Evolutionary conservation across 148 eudicot genomes (phyloP).

Genomic region (Drosera capensis): DNA sequence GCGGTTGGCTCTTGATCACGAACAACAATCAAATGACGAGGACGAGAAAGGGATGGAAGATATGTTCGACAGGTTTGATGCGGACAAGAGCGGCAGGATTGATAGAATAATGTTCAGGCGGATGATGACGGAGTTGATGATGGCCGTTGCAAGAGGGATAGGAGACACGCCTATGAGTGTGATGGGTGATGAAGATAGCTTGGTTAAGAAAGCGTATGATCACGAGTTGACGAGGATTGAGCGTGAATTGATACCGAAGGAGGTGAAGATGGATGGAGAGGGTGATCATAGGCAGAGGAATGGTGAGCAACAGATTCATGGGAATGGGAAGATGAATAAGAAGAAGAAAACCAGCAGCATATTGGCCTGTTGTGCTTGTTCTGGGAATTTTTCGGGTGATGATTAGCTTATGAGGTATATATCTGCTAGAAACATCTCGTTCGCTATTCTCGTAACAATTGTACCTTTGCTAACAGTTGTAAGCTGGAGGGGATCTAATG

Average conservation of each 20-base stretch:
- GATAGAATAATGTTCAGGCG: conserved; percentile 20
- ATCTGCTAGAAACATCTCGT: background rate
- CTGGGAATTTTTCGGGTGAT: conserved; percentile 8
- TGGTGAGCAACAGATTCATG: background rate
- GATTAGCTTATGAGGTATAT: background rate
- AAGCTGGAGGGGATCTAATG: too few species aligned
- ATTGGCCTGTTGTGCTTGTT: conserved; percentile 15
- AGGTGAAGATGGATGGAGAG: background rate
- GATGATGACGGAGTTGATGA: conserved; percentile 32
- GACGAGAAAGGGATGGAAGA: too few species aligned
- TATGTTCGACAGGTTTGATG: conserved; percentile 27
- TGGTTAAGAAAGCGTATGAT: conserved; percentile 29
- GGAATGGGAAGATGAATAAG: conserved; percentile 9
- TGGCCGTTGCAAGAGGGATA: conserved; percentile 39
- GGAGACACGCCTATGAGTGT: conserved; percentile 39
- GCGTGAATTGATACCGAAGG: conserved; percentile 3
- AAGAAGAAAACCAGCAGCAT: conserved; percentile 17
- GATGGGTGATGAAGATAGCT: conserved; percentile 32
- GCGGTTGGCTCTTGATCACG: conserved; percentile 16
- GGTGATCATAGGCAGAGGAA: background rate
- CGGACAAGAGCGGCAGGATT: conserved; percentile 13
- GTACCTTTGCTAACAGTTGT: too few species aligned
- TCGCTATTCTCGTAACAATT: too few species aligned
- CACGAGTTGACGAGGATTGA: conserved; percentile 11
- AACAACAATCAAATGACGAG: conserved; percentile 13